Evolutionary conservation across 805 yeast species (phyloP).

Genomic region (Wickerhamomyces bovis): DNA sequence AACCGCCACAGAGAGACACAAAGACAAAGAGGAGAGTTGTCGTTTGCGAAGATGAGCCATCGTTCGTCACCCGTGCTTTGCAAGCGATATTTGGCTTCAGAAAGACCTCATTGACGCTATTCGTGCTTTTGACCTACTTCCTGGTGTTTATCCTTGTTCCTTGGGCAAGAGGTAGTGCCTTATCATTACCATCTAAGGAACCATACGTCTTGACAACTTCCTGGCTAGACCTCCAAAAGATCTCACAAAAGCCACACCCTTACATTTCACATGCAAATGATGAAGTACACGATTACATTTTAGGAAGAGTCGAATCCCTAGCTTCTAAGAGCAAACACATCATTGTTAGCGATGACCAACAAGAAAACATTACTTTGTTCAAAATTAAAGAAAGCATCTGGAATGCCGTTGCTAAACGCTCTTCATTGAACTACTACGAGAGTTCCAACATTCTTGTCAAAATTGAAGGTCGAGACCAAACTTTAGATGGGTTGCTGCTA

Average conservation of each 20-base stretch:
- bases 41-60: conserved; percentile 4
- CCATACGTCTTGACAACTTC: conserved; percentile 34
- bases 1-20: not conserved
- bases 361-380: conserved; percentile 34
- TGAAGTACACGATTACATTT: conserved; percentile 62
- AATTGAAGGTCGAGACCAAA: conserved; percentile 54
- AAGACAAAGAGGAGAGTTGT: not conserved
- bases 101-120: conserved; percentile 59
- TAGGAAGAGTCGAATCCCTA: conserved; percentile 34
- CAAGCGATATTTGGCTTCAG: conserved; percentile 62
- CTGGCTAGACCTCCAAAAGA: conserved; percentile 70
- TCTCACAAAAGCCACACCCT: conserved; percentile 68
- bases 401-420: conserved; percentile 32
- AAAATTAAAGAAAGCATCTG: conserved; percentile 47
- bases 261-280: conserved; percentile 75
- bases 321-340: conserved; percentile 24
- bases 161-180: conserved; percentile 35
- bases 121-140: conserved; percentile 44
- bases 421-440: conserved; percentile 67
- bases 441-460: conserved; percentile 76
- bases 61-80: conserved; percentile 20
- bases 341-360: conserved; percentile 32
- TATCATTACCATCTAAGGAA: conserved; percentile 37
- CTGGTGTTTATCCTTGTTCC: conserved; percentile 33
- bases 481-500: conserved; percentile 60